Conservation (phyloP, 2,329 filamentous ascomycete genomes). For the Mollisia scopiformis region DNA sequence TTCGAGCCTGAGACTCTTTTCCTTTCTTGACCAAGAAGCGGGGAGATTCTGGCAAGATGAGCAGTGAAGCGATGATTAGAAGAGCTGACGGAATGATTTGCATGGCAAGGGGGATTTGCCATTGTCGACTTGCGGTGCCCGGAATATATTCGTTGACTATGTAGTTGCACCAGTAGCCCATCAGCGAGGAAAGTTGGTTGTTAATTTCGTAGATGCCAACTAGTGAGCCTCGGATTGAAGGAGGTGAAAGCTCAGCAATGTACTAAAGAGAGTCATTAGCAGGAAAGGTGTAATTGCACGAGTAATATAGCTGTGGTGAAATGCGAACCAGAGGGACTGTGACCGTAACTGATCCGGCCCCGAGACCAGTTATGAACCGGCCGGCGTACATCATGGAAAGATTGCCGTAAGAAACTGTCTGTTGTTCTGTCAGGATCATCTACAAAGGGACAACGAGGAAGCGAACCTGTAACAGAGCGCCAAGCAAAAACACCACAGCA, state of each 20-base stretch:
- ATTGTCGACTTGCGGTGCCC: conserved; percentile 24
- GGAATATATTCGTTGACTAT: conserved; percentile 26
- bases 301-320: background rate
- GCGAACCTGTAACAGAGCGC: conserved; percentile 26
- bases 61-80: conserved; percentile 41
- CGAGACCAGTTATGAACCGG: conserved; percentile 30
- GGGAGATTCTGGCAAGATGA: conserved; percentile 72
- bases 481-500: conserved; percentile 19
- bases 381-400: conserved; percentile 32
- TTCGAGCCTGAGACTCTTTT: conserved; percentile 11
- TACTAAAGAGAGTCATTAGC: conserved; percentile 25
- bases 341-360: conserved; percentile 29
- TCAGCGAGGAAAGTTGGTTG: conserved; percentile 29
- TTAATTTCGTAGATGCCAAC: conserved; percentile 34
- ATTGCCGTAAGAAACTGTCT: conserved; percentile 27
- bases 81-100: conserved; percentile 38
- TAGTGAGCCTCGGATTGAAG: conserved; percentile 29
- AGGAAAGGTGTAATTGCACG: background rate
- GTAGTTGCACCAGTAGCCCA: conserved; percentile 32
- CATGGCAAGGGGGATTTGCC: conserved; percentile 41
- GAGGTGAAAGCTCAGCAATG: conserved; percentile 32
- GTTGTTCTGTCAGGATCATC: background rate
- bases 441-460: background rate
- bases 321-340: conserved; percentile 29
- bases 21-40: conserved; percentile 40